phyloP scores from a whole-genome alignment of 805 yeast genomes.

The Nakazawaea ishiwadae region DNA sequence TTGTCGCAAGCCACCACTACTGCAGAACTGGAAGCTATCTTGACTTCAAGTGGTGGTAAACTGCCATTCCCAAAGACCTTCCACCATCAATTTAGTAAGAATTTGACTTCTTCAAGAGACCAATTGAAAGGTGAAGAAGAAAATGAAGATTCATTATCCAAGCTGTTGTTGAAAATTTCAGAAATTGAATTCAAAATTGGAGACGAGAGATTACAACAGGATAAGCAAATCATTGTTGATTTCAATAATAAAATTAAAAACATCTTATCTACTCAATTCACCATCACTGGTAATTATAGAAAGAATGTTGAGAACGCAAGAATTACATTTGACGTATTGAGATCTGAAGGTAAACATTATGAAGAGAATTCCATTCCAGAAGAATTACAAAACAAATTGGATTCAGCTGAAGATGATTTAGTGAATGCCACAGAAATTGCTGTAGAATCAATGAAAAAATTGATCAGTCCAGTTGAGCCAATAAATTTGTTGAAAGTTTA shows the following conservation, averaged over 20 bases:
- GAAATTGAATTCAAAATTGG: constrained; percentile 61
- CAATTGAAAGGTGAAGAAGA: constrained; percentile 19
- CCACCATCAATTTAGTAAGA: constrained; percentile 61
- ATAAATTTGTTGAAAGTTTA: constrained; percentile 62
- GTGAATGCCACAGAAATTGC: constrained; percentile 76
- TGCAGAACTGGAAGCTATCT: constrained; percentile 58
- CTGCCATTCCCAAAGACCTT: constrained; percentile 58
- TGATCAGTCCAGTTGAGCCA: constrained; percentile 63
- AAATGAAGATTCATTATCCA: constrained; percentile 43
- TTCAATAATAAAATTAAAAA: constrained; percentile 53
- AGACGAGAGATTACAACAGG: constrained; percentile 65
- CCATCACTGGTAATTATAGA: constrained; percentile 55
- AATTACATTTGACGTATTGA: constrained; percentile 61
- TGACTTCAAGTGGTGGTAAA: constrained; percentile 30
- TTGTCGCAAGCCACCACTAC: constrained; percentile 62
- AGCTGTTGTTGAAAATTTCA: constrained; percentile 49
- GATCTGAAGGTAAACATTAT: constrained; percentile 47
- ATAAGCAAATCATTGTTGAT: constrained; percentile 51
- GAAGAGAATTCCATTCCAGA: constrained; percentile 35
- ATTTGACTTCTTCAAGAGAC: constrained; percentile 26
- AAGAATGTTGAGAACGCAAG: constrained; percentile 67
- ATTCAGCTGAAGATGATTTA: constrained; percentile 67
- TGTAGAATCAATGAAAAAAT: constrained; percentile 71
- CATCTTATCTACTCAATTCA: constrained; percentile 53
- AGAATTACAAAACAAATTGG: constrained; percentile 46